Conservation (phyloP, 2,329 filamentous ascomycete species). For the Fusarium hainanense region DNA sequence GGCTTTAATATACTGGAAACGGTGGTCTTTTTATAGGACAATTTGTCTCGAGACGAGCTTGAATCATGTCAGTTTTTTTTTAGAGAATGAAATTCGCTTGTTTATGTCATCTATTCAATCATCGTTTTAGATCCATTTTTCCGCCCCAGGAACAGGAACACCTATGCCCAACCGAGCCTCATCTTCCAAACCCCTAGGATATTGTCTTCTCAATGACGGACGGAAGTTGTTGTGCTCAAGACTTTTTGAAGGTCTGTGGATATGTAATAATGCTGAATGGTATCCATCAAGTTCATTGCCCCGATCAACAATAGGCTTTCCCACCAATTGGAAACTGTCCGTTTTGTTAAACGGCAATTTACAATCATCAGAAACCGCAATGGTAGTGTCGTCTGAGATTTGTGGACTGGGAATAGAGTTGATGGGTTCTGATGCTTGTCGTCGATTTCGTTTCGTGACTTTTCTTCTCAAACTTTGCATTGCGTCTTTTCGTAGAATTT, state of each 20-base stretch:
- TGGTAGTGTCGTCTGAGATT: background rate
- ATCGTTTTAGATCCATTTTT: too few relatives aligned
- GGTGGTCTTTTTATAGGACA: background rate
- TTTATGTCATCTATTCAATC: background rate
- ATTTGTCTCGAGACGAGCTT: background rate
- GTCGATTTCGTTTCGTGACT: background rate
- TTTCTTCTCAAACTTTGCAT: background rate
- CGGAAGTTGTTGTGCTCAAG: background rate
- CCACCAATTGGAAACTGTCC: background rate
- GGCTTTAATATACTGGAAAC: background rate
- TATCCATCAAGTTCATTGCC: constrained; percentile 1
- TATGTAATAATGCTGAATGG: background rate
- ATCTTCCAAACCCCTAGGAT: background rate
- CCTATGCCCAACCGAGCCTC: background rate
- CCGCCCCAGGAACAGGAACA: background rate
- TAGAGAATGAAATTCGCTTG: background rate
- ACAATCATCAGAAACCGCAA: background rate
- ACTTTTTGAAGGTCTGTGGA: background rate
- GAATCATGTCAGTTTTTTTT: background rate
- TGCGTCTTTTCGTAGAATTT: background rate
- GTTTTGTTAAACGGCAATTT: background rate
- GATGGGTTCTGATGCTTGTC: background rate
- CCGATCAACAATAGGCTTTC: background rate
- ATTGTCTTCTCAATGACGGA: background rate
- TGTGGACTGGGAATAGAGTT: background rate